phyloP scores from a whole-genome alignment of 2,329 filamentous ascomycete species.

The Cercospora zeae-maydis region DNA sequence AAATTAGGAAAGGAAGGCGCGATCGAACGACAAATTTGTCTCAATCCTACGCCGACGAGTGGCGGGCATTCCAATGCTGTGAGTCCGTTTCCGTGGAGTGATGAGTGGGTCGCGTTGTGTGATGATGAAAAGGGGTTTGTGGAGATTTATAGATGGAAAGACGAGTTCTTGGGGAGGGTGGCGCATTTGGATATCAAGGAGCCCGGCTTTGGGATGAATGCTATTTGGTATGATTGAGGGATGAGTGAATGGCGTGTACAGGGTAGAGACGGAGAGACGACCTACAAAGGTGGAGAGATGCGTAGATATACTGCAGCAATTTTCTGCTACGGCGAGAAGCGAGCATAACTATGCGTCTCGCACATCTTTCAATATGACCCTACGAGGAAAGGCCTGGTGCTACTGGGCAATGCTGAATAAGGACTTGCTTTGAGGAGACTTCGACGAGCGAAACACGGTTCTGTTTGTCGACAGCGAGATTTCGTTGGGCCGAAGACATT shows the following conservation, averaged over 20 bases:
- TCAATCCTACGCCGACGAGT: conserved; percentile 81
- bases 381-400: too few species aligned
- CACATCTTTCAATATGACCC: too few species aligned
- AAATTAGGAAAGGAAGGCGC: conserved; percentile 62
- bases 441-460: too few species aligned
- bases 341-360: too few species aligned
- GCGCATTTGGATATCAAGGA: conserved; percentile 74
- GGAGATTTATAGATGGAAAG: conserved; percentile 82
- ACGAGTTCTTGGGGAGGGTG: conserved; percentile 74
- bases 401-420: too few species aligned
- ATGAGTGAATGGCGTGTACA: background rate
- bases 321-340: background rate
- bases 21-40: conserved; percentile 72
- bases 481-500: too few species aligned
- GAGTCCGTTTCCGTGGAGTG: conserved; percentile 75
- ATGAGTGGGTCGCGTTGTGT: conserved; percentile 86
- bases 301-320: background rate
- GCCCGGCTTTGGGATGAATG: conserved; percentile 93
- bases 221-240: conserved; percentile 80
- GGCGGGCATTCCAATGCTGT: conserved; percentile 87
- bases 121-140: conserved; percentile 85
- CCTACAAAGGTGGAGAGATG: background rate
- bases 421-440: too few species aligned
- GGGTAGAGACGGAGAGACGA: background rate
- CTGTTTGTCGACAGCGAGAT: too few species aligned